Evolutionary conservation across 306 rosid species (phyloP), one percentile per base, ranked within the genome.

Genomic region (Oemleria cerasiformis): DNA sequence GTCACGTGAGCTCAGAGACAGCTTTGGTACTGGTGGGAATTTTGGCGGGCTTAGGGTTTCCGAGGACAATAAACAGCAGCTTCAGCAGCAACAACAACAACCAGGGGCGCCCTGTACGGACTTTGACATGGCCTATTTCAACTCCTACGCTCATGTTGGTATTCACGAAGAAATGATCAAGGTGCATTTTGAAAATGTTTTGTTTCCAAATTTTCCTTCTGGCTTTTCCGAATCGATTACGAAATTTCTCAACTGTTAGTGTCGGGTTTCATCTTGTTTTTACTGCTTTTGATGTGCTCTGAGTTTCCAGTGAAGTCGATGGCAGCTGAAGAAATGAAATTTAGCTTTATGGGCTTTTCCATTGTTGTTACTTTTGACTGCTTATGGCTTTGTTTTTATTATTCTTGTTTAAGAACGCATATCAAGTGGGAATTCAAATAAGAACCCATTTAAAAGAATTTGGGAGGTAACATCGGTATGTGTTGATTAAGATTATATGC

Each of bases 141-240:
- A 89, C 67, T 91, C 98, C 55, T 94, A 94, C 73, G 84, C 98
- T 23, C 96, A 94, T 81, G 95, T 94, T 50, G 98, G 98, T 17
- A 89, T 94, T 76, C 98, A 94, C 75, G 95, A 94, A 71, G 98
- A 89, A 74, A 94, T 94, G 98, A 91, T 94, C 81, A 94, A 94
- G 98, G 98, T 42, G 7, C 39, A 21, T 25, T 45, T 38, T 62
- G 43, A n/a, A 1, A n/a, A 9, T 53, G 8, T 67, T 4, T n/a
- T 56, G 3, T 47, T 72, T 56, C 25, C 25, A 15, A 47, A 2
- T 16, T 19, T 48, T 7, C 40, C 19, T 10, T 21, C 39, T 61
- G 76, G 10, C 4, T 49, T 3, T 25, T 30, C 43, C 13, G 43
- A 59, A 34, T 34, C 12, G 20, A 51, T 51, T 40, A 19, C 41